phyloP scores from a whole-genome alignment of 805 yeast genomes.

The Scheffersomyces ergatensis region DNA sequence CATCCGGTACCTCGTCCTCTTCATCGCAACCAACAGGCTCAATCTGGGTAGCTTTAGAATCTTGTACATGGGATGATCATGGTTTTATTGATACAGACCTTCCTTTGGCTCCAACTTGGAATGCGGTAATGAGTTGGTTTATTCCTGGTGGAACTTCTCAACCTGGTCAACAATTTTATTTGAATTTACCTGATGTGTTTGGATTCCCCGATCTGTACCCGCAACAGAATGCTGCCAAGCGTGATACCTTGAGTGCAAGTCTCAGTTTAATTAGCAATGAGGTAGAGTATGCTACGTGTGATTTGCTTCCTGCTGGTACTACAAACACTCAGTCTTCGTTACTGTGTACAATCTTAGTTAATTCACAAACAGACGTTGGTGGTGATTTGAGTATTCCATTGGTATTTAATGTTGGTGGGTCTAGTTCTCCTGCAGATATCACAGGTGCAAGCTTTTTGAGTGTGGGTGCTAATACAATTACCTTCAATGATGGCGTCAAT shows the following conservation, averaged over 20 bases:
- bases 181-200: too few species aligned
- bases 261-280: background rate
- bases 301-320: constrained; percentile 5
- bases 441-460: constrained; percentile 8
- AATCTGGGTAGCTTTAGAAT: too few species aligned
- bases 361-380: constrained; percentile 2
- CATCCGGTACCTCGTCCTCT: too few species aligned
- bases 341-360: constrained; percentile 8
- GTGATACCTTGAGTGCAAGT: background rate
- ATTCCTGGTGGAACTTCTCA: too few species aligned
- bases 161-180: too few species aligned
- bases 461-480: constrained; percentile 13
- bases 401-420: constrained; percentile 13
- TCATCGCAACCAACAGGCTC: too few species aligned
- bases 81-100: too few species aligned
- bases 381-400: constrained; percentile 14
- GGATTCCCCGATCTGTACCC: too few species aligned
- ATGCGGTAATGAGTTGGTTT: too few species aligned
- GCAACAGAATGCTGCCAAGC: background rate
- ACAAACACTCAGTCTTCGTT: constrained; percentile 6
- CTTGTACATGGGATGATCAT: too few species aligned
- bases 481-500: constrained; percentile 7
- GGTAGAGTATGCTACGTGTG: constrained; percentile 14
- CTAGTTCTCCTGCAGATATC: constrained; percentile 9
- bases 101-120: too few species aligned